A percentile compares a stretch with the other conserved stretches of the same genome.
phyloP scores from a whole-genome alignment of 2,329 filamentous ascomycete genomes.

The Atkinsonella texensis region DNA sequence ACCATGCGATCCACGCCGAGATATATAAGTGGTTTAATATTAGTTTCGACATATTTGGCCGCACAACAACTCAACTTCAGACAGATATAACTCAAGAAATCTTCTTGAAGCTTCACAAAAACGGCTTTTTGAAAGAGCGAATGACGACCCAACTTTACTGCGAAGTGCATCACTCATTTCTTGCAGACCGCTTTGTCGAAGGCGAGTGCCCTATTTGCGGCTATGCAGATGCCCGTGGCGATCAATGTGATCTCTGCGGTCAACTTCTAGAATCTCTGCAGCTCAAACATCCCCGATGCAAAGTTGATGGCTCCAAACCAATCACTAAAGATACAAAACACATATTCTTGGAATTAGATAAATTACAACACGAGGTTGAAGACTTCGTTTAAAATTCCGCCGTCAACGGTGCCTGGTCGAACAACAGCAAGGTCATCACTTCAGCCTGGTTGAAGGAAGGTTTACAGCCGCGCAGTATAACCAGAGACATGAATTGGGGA shows the following conservation, averaged over 20 bases:
- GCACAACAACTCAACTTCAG: slow-evolving; percentile 71
- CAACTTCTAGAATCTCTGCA: slow-evolving; percentile 53
- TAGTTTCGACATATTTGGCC: slow-evolving; percentile 77
- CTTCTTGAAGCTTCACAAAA: slow-evolving; percentile 65
- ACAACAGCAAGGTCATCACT: slow-evolving; percentile 59
- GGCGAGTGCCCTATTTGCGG: slow-evolving; percentile 57
- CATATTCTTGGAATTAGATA: slow-evolving; percentile 67
- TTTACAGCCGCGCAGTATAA: slow-evolving; percentile 68
- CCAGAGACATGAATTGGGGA: slow-evolving; percentile 77
- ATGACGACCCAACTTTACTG: slow-evolving; percentile 77
- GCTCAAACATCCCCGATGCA: slow-evolving; percentile 68
- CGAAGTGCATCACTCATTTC: slow-evolving; percentile 54
- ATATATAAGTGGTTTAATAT: slow-evolving; percentile 89
- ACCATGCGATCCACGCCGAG: slow-evolving; percentile 69
- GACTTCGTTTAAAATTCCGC: slow-evolving; percentile 58
- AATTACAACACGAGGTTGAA: slow-evolving; percentile 60
- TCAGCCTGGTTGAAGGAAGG: slow-evolving; percentile 65
- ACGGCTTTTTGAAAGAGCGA: slow-evolving; percentile 69
- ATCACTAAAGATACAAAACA: slow-evolving; percentile 71
- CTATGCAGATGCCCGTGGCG: slow-evolving; percentile 51
- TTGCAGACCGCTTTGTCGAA: slow-evolving; percentile 67
- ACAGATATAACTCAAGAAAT: slow-evolving; percentile 78
- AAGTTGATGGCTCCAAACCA: slow-evolving; percentile 67
- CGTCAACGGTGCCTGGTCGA: slow-evolving; percentile 57
- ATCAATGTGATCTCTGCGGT: slow-evolving; percentile 58